Percentiles rank a stretch among this genome's conserved stretches.
These are phyloP conservation scores for Globisporangium emineosum DNA, from an alignment of 352 stramenopile species.

Conservation along the genomic window DNA sequence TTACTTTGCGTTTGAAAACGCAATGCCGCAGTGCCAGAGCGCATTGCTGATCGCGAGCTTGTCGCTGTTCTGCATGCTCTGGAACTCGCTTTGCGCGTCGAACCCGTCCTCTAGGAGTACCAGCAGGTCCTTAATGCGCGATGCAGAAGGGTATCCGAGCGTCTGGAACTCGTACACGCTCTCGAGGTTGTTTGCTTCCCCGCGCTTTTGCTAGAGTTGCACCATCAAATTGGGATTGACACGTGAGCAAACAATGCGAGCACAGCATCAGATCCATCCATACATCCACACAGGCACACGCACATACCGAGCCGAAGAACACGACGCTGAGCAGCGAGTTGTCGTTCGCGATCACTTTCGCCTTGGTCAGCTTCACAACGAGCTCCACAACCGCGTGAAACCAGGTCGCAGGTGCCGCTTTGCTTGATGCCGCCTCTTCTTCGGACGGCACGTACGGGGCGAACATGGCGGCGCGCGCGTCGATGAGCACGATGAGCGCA, in stretches of 20 bases:
- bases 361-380: constrained; percentile 65
- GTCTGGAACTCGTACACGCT: constrained; percentile 75
- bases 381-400: constrained; percentile 73
- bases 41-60: constrained; percentile 75
- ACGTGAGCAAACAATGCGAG: not conserved
- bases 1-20: constrained; percentile 79
- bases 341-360: constrained; percentile 77
- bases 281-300: not conserved
- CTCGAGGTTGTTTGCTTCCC: constrained; percentile 55
- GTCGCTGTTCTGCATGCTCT: constrained; percentile 61
- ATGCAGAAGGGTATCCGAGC: constrained; percentile 65
- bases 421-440: constrained; percentile 13
- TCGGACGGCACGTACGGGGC: constrained; percentile 26
- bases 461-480: constrained; percentile 72
- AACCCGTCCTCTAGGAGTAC: constrained; percentile 38
- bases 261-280: not conserved
- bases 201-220: constrained; percentile 46
- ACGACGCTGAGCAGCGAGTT: constrained; percentile 75
- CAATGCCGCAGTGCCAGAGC: constrained; percentile 78
- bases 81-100: constrained; percentile 40
- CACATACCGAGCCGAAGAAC: constrained; percentile 70
- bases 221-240: not conserved
- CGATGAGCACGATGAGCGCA: constrained; percentile 72
- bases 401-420: constrained; percentile 39
- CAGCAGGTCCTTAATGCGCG: constrained; percentile 76